phyloP scores from a whole-genome alignment of 1,284 basidiomycete species.

The Irpex sp. region DNA sequence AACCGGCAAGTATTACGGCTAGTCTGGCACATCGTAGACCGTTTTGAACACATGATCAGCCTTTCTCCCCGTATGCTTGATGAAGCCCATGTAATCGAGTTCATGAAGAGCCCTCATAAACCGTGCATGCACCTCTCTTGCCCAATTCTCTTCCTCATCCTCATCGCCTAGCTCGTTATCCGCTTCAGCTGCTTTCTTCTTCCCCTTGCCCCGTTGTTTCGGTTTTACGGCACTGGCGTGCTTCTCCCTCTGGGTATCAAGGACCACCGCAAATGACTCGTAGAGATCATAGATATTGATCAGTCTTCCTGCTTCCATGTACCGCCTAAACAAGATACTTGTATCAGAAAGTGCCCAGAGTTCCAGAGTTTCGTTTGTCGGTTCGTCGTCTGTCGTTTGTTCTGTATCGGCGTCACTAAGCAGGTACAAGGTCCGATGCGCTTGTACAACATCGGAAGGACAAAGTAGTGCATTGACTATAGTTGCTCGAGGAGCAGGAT shows the following conservation, averaged over 20 bases:
- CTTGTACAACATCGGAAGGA: slow-evolving; percentile 47
- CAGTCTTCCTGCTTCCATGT: slow-evolving; percentile 72
- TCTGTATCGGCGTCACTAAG: neutral
- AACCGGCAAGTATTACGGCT: neutral
- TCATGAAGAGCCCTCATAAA: slow-evolving; percentile 77
- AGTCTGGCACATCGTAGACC: slow-evolving; percentile 55
- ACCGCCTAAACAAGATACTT: slow-evolving; percentile 69
- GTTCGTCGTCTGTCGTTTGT: neutral
- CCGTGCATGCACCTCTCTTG: slow-evolving; percentile 63
- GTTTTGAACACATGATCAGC: slow-evolving; percentile 70
- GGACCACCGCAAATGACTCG: slow-evolving; percentile 58
- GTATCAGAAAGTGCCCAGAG: slow-evolving; percentile 62
- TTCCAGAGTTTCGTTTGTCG: neutral
- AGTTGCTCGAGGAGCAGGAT: slow-evolving; percentile 61
- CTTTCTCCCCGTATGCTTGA: slow-evolving; percentile 75
- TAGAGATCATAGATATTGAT: slow-evolving; percentile 84
- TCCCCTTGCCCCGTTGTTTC: neutral
- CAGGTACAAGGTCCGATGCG: slow-evolving; percentile 15
- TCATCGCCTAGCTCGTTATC: slow-evolving; percentile 33
- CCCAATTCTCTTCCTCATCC: slow-evolving; percentile 51
- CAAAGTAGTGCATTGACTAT: slow-evolving; percentile 57
- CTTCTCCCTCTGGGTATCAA: slow-evolving; percentile 49
- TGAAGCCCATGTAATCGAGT: slow-evolving; percentile 71
- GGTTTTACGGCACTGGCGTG: slow-evolving; percentile 9
- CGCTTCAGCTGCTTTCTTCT: slow-evolving; percentile 23